A percentile compares a stretch with the other conserved stretches of the same genome.
These are phyloP conservation scores for Haberlea rhodopensis DNA, from an alignment of 257 asterid genomes.

Conservation along the genomic window DNA sequence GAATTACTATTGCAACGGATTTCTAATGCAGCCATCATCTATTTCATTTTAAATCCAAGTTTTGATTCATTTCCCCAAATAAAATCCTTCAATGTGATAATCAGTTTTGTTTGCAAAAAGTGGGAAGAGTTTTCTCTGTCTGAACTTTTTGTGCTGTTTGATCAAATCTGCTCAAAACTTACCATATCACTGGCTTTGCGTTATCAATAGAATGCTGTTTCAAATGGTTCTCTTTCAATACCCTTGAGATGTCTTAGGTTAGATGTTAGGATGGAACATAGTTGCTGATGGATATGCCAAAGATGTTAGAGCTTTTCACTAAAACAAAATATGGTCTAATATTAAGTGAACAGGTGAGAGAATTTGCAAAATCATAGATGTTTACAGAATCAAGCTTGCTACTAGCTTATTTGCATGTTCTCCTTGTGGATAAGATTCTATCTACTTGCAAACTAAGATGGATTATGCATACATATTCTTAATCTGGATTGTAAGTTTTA, in stretches of 20 bases:
- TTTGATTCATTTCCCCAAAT: too few relatives aligned
- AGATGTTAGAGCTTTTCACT: background rate
- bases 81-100: too few relatives aligned
- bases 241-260: slow-evolving; percentile 1
- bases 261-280: background rate
- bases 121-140: too few relatives aligned
- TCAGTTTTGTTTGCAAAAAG: too few relatives aligned
- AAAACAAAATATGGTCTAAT: background rate
- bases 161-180: slow-evolving; percentile 11
- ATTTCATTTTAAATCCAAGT: too few relatives aligned
- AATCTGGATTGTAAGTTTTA: slow-evolving; percentile 7
- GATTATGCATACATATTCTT: background rate
- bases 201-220: background rate
- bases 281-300: background rate
- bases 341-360: background rate
- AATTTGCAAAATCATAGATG: background rate
- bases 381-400: background rate
- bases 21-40: too few relatives aligned
- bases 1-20: too few relatives aligned
- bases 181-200: too few relatives aligned
- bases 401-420: background rate
- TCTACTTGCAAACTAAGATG: background rate
- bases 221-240: background rate
- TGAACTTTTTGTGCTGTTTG: slow-evolving; percentile 14
- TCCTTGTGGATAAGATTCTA: slow-evolving; percentile 6